phyloP scores from a whole-genome alignment of 257 asterid species.

The Hygrophila difformis region DNA sequence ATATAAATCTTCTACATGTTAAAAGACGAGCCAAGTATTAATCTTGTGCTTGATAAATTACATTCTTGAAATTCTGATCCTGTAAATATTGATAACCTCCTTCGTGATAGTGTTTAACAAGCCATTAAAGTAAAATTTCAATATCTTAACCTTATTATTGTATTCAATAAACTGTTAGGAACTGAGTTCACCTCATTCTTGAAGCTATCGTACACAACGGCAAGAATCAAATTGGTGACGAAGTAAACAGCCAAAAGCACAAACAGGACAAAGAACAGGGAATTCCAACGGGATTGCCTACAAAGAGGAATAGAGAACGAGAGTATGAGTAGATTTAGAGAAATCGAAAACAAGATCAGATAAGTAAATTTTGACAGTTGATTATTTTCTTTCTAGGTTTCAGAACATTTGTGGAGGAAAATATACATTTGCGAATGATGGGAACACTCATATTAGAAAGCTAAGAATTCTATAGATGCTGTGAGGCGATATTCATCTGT shows the following conservation, averaged over 20 bases:
- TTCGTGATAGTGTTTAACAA: too few species aligned
- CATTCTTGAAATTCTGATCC: too few species aligned
- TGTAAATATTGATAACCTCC: too few species aligned
- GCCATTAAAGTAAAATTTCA: too few species aligned
- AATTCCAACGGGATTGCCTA: constrained; percentile 87
- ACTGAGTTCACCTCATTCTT: constrained; percentile 96
- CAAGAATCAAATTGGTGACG: constrained; percentile 96
- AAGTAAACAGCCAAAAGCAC: constrained; percentile 95
- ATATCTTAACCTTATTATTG: too few species aligned
- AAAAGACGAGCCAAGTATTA: too few species aligned
- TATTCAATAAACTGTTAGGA: too few species aligned
- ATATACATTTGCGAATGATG: constrained; percentile 1
- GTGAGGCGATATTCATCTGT: not conserved
- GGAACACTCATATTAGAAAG: constrained; percentile 1
- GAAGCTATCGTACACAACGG: constrained; percentile 97
- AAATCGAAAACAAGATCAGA: constrained; percentile 3
- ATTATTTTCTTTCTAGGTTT: constrained; percentile 4
- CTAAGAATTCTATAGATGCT: too few species aligned
- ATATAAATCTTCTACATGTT: too few species aligned
- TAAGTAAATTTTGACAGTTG: not conserved
- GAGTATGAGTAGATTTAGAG: constrained; percentile 15
- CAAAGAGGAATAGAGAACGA: constrained; percentile 21
- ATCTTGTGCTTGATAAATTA: too few species aligned
- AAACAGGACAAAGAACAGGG: constrained; percentile 75
- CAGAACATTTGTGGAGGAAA: not conserved